Percentiles rank a stretch among this genome's conserved stretches.
phyloP scores from a whole-genome alignment of 768 basidiomycete genomes.

The Peribolospora kevripleyi region DNA sequence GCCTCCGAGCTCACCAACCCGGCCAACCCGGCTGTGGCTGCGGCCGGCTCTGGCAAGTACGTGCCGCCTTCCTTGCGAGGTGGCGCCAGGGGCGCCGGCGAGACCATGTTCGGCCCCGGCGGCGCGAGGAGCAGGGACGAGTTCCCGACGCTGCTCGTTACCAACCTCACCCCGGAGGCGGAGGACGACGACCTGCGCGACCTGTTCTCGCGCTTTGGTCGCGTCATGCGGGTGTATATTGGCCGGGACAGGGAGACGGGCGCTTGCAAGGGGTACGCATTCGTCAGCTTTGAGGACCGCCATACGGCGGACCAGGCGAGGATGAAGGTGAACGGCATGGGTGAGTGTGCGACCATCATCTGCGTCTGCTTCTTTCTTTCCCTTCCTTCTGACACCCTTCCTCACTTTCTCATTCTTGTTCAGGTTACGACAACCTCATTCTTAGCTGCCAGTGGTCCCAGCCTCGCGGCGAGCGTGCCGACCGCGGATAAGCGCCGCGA shows the following conservation, averaged over 20 bases:
- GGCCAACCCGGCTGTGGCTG: constrained; percentile 13
- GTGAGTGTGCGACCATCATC: constrained; percentile 15
- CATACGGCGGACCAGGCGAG: constrained; percentile 62
- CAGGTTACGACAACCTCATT: constrained; percentile 65
- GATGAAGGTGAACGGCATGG: constrained; percentile 71
- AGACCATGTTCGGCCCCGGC: constrained; percentile 41
- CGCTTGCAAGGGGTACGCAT: constrained; percentile 85
- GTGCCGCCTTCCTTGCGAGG: constrained; percentile 80
- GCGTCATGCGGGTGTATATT: constrained; percentile 72
- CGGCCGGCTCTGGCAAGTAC: constrained; percentile 47
- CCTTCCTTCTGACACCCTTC: background rate
- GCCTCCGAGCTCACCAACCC: background rate
- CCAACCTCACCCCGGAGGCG: constrained; percentile 87
- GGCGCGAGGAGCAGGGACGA: constrained; percentile 48
- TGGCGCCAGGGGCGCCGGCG: constrained; percentile 39
- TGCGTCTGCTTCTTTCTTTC: background rate
- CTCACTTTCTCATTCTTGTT: background rate
- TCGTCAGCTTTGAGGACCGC: constrained; percentile 78
- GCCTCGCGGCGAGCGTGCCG: no score
- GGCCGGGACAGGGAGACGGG: constrained; percentile 87
- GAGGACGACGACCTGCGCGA: constrained; percentile 83
- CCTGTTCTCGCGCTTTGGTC: constrained; percentile 63
- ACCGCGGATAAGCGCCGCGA: no score
- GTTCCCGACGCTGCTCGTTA: constrained; percentile 83
- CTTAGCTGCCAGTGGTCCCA: constrained; percentile 39